phyloP scores from a whole-genome alignment of 306 rosid species.

The Casuarina cunninghamiana region DNA sequence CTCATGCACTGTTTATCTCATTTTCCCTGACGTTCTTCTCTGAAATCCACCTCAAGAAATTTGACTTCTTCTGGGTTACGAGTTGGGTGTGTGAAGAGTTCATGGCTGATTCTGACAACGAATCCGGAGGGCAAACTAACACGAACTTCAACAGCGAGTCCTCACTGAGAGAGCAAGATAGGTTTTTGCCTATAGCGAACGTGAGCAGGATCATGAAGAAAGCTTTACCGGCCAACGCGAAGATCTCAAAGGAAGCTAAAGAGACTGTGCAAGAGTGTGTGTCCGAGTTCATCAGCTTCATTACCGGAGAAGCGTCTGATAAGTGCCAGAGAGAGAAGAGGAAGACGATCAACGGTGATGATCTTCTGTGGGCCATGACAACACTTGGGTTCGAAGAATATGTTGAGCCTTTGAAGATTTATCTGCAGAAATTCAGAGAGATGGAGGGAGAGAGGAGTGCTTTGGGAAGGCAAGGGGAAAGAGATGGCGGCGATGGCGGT shows the following conservation, averaged over 20 bases:
- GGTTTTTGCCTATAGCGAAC: constrained; percentile 60
- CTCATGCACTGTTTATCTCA: background rate
- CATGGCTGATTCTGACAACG: constrained; percentile 63
- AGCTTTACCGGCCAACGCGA: constrained; percentile 53
- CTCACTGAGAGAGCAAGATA: constrained; percentile 48
- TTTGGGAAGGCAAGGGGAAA: constrained; percentile 7
- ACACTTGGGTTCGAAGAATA: constrained; percentile 57
- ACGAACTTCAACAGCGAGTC: constrained; percentile 15
- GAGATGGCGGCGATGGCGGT: background rate
- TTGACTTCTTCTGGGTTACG: background rate
- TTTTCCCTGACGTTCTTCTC: background rate
- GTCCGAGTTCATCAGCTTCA: constrained; percentile 61
- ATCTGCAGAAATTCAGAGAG: constrained; percentile 52
- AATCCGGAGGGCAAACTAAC: constrained; percentile 51
- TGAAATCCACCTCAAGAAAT: background rate
- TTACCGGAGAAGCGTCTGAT: constrained; percentile 56
- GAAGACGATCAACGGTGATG: constrained; percentile 65
- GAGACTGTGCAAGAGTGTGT: constrained; percentile 67
- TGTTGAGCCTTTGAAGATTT: constrained; percentile 59
- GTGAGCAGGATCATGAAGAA: constrained; percentile 69
- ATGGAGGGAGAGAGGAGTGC: constrained; percentile 51
- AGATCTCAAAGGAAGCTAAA: constrained; percentile 64
- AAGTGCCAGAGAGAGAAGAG: constrained; percentile 64
- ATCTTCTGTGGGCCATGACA: constrained; percentile 63
- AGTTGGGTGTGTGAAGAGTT: background rate